Conservation (phyloP, 768 basidiomycete species). For the Rhodocollybia butyracea region DNA sequence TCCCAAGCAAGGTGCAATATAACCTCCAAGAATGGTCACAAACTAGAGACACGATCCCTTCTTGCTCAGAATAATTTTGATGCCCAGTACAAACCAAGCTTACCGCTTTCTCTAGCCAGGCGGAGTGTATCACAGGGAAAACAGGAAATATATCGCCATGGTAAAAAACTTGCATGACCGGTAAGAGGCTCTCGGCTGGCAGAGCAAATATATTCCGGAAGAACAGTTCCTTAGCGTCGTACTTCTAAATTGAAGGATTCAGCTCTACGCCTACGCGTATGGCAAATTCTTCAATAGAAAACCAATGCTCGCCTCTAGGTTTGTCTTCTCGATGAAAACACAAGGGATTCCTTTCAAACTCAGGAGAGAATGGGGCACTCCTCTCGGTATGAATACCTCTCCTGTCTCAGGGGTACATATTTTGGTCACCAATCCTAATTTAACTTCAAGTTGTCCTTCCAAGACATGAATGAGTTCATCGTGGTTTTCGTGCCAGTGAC, state of each 20-base stretch:
- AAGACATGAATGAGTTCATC: constrained; percentile 29
- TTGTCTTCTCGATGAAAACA: constrained; percentile 9
- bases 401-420: constrained; percentile 26
- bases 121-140: constrained; percentile 1
- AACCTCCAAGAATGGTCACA: not conserved
- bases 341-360: constrained; percentile 23
- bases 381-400: constrained; percentile 25
- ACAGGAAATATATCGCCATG: not conserved
- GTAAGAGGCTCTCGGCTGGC: not conserved
- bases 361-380: constrained; percentile 23
- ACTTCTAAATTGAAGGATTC: not conserved
- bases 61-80: not conserved
- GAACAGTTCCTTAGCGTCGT: not conserved
- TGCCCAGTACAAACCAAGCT: no score
- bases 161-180: constrained; percentile 7
- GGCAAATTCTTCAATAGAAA: not conserved
- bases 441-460: constrained; percentile 27
- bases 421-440: constrained; percentile 17
- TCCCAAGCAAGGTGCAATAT: not conserved
- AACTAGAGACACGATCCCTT: not conserved
- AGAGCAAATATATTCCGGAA: constrained; percentile 1
- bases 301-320: not conserved
- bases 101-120: constrained; percentile 6
- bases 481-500: constrained; percentile 33
- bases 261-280: not conserved